These are phyloP conservation scores for Auriscalpium vulgare DNA, from an alignment of 768 basidiomycete genomes.

Conservation along the genomic window DNA sequence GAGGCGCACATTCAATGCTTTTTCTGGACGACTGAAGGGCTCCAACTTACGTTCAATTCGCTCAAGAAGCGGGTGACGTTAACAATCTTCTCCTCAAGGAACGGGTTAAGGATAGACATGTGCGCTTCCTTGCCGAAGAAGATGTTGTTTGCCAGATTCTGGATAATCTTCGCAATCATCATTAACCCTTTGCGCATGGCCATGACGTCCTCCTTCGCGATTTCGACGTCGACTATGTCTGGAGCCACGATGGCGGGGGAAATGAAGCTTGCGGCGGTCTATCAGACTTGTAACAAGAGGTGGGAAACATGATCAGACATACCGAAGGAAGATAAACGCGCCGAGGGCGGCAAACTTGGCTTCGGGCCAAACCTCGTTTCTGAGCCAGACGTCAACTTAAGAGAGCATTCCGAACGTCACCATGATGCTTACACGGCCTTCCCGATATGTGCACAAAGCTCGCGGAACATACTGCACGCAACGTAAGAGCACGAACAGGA, in stretches of 20 bases:
- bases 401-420: background rate
- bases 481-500: conserved; percentile 1
- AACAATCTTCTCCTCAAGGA: conserved; percentile 61
- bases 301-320: conserved; percentile 7
- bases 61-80: conserved; percentile 72
- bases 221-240: conserved; percentile 74
- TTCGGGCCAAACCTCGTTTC: conserved; percentile 67
- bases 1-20: background rate
- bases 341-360: conserved; percentile 77
- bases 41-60: conserved; percentile 53
- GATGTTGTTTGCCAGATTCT: conserved; percentile 91
- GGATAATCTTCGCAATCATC: conserved; percentile 86
- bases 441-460: conserved; percentile 78
- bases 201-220: conserved; percentile 51
- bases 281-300: background rate
- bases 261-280: conserved; percentile 58
- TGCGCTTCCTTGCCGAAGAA: conserved; percentile 87
- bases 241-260: conserved; percentile 87
- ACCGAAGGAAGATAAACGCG: conserved; percentile 89
- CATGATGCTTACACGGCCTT: conserved; percentile 56
- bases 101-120: conserved; percentile 74
- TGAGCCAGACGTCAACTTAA: conserved; percentile 22
- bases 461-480: conserved; percentile 66
- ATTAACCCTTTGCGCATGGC: conserved; percentile 72
- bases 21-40: background rate